Conservation (phyloP, 345 rosid genomes). For the Linum lewisii region DNA sequence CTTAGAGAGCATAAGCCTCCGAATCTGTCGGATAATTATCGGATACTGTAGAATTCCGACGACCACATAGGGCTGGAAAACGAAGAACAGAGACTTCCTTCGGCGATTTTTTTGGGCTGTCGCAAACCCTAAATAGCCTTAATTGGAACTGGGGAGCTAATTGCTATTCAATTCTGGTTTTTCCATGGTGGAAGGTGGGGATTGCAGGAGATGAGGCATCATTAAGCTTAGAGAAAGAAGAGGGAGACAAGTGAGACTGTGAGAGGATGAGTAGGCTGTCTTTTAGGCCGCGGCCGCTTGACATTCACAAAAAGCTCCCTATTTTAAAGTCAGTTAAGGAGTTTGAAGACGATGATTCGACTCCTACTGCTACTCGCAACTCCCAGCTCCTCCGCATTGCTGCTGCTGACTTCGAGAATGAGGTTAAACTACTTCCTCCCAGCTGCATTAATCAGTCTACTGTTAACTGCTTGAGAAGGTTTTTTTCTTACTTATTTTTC, state of each 20-base stretch:
- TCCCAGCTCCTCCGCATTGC: conserved; percentile 63
- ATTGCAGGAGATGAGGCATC: not conserved
- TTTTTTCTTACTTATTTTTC: not conserved
- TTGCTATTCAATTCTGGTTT: not conserved
- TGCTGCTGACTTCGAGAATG: conserved; percentile 40
- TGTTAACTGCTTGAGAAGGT: not conserved
- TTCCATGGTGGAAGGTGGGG: not conserved
- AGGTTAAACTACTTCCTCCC: conserved; percentile 21
- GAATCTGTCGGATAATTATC: not conserved
- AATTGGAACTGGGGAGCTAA: not conserved
- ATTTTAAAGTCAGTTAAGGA: conserved; percentile 82
- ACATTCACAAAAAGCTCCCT: conserved; percentile 94
- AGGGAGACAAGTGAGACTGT: conserved; percentile 6
- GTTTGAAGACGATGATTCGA: conserved; percentile 82
- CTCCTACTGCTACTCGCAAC: conserved; percentile 65
- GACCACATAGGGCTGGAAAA: not conserved
- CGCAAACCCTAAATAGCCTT: not conserved
- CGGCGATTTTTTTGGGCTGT: not conserved
- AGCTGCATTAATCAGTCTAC: not conserved
- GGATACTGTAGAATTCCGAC: not conserved
- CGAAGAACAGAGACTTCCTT: not conserved
- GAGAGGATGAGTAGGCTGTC: conserved; percentile 83
- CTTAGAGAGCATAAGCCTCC: not conserved
- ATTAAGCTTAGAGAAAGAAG: not conserved
- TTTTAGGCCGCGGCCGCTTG: conserved; percentile 89